phyloP scores from a whole-genome alignment of 2,329 filamentous ascomycete genomes.

The Westerdykella sp. region DNA sequence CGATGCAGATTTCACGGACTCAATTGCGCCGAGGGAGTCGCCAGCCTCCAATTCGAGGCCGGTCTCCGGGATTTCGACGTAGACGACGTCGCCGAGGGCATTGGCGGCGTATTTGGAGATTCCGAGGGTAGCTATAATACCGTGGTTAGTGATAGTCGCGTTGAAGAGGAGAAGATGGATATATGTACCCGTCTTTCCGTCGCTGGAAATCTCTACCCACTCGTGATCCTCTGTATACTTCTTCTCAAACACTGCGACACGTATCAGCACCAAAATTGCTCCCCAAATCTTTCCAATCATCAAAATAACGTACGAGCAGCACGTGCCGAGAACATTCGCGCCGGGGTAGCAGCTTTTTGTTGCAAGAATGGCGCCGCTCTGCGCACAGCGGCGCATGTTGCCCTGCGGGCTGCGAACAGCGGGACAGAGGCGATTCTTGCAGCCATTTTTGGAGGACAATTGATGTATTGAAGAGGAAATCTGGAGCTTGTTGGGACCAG shows the following conservation, averaged over 20 bases:
- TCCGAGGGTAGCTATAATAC: conserved; percentile 57
- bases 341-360: conserved; percentile 14
- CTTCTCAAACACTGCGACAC: conserved; percentile 55
- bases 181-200: conserved; percentile 66
- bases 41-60: conserved; percentile 65
- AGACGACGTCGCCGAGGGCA: conserved; percentile 92
- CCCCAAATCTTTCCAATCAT: conserved; percentile 2
- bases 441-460: conserved; percentile 10
- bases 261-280: conserved; percentile 12
- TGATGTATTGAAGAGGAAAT: conserved; percentile 2
- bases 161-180: conserved; percentile 1
- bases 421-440: conserved; percentile 27
- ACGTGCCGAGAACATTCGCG: conserved; percentile 37
- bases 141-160: conserved; percentile 4
- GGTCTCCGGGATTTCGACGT: conserved; percentile 79
- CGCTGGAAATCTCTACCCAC: conserved; percentile 84
- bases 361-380: conserved; percentile 14
- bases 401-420: conserved; percentile 1
- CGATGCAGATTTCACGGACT: conserved; percentile 97
- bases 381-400: conserved; percentile 18
- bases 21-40: conserved; percentile 87
- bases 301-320: conserved; percentile 20
- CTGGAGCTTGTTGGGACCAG: conserved; percentile 1
- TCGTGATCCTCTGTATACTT: conserved; percentile 97
- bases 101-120: conserved; percentile 90